Base-by-base conservation (phyloP, 73 alveolate species). In the Tetrahymena malaccensis region DNA sequence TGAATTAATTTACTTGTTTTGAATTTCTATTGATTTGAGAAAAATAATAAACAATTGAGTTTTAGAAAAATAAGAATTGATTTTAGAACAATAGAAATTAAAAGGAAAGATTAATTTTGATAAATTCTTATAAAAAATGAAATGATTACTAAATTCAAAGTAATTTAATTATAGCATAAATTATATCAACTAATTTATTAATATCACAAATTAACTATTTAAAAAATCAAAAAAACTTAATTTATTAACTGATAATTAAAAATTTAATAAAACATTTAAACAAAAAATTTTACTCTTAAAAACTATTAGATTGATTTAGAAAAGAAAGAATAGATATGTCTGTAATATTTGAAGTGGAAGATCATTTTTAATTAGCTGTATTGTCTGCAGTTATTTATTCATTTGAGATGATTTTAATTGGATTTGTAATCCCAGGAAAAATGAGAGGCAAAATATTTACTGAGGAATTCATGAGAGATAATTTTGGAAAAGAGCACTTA, bases 401-500 rank as follows among this genome's bases (percentile, higher is more conserved):
- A 2, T 70, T 70, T 17, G n/a, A 70, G 21, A 70, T 70, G 89
- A 70, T 70, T 4, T 4, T 70, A 1, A 70, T 70, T 3, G 89
- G 38, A 27, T 70, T 70, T 70, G 12, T 31, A 17, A 8, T 43
- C 93, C 95, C 97, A 43, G 97, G 97, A 6, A 44, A 93, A n/a
- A 1, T 58, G 22, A 96, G 97, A 96, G 56, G 40, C 94, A 84
- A 33, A 38, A 22, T 22, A 19, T 96, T 94, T 44, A 96, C 96
- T 5, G 43, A 33, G 19, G 96, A 96, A 83, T 95, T 95, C 57
- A 94, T 96, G 94, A 43, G 85, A 27, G 94, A 94, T 10, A 33
- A 84, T 16, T 94, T 96, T 33, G 55, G 44, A n/a, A 84, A 34
- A 15, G 97, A 96, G 55, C 96, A 96, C 70, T 94, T 94, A 94